These are phyloP conservation scores for Ophiostoma fasciatum DNA, from an alignment of 2,329 filamentous ascomycete genomes.

Conservation along the genomic window DNA sequence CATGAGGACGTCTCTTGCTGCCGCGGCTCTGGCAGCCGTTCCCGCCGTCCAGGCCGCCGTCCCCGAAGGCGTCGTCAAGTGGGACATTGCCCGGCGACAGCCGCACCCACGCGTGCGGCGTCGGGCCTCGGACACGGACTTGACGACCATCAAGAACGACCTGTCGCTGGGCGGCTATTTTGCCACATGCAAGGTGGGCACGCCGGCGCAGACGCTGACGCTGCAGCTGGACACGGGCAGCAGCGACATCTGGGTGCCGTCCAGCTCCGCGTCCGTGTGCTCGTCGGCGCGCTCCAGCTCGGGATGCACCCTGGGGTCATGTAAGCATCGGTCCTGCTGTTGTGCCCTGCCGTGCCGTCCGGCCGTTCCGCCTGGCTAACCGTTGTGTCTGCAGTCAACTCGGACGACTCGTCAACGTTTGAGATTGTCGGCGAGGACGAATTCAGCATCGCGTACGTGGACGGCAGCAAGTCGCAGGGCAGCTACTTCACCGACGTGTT, in stretches of 20 bases:
- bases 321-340: conserved; percentile 6
- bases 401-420: conserved; percentile 31
- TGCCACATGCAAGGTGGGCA: conserved; percentile 40
- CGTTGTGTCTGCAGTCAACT: conserved; percentile 24
- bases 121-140: conserved; percentile 23
- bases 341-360: too few species aligned
- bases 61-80: conserved; percentile 26
- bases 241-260: conserved; percentile 48
- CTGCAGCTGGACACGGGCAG: conserved; percentile 51
- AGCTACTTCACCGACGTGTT: conserved; percentile 46
- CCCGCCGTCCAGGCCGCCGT: conserved; percentile 10
- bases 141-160: conserved; percentile 30
- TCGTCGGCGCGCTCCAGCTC: conserved; percentile 9
- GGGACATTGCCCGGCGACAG: conserved; percentile 29
- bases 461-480: conserved; percentile 39
- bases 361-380: not conserved
- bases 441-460: conserved; percentile 48
- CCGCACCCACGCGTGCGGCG: conserved; percentile 18
- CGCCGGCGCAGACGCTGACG: conserved; percentile 38
- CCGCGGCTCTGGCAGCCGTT: conserved; percentile 14
- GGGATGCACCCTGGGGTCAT: conserved; percentile 16
- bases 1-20: conserved; percentile 11
- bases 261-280: conserved; percentile 25
- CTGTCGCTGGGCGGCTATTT: conserved; percentile 36
- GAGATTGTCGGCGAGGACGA: conserved; percentile 23